Conservation (phyloP, 345 rosid genomes). For the Mallotus nudiflorus region DNA sequence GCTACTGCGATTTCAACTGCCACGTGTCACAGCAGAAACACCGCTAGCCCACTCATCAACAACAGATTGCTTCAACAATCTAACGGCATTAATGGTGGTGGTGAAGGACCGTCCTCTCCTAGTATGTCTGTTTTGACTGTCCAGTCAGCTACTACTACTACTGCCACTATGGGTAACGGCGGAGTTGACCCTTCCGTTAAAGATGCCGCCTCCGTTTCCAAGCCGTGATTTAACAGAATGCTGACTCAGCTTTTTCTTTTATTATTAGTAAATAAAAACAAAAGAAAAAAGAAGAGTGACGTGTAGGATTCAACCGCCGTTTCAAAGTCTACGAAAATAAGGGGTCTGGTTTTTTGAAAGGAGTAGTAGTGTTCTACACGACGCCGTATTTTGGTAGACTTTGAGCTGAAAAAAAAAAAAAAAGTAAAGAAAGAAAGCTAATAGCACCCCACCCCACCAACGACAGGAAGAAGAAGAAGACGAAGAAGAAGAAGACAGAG, state of each 20-base stretch:
- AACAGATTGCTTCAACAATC: constrained; percentile 34
- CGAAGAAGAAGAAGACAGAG: constrained; percentile 3
- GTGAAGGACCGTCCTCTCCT: constrained; percentile 71
- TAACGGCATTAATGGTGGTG: no score
- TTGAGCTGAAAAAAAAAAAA: no score
- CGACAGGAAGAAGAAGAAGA: background rate
- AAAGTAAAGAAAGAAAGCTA: no score
- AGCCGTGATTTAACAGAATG: constrained; percentile 47
- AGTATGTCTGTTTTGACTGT: constrained; percentile 71
- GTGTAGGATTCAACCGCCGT: constrained; percentile 21
- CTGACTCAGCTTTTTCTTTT: constrained; percentile 10
- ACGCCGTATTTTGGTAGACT: constrained; percentile 51
- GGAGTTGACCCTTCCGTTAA: constrained; percentile 44
- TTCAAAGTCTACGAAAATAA: constrained; percentile 43
- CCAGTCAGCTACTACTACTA: constrained; percentile 71
- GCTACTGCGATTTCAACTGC: constrained; percentile 90
- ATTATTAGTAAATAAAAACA: background rate
- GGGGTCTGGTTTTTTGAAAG: background rate
- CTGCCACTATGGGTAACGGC: constrained; percentile 46
- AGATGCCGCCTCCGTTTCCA: constrained; percentile 69
- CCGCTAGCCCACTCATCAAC: background rate
- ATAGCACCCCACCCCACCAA: constrained; percentile 11
- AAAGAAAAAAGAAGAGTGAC: constrained; percentile 1
- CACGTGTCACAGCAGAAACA: constrained; percentile 39
- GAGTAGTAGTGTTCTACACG: constrained; percentile 23